Evolutionary conservation across 305 asterid species (phyloP).

Genomic region (Fraxinus floribunda): DNA sequence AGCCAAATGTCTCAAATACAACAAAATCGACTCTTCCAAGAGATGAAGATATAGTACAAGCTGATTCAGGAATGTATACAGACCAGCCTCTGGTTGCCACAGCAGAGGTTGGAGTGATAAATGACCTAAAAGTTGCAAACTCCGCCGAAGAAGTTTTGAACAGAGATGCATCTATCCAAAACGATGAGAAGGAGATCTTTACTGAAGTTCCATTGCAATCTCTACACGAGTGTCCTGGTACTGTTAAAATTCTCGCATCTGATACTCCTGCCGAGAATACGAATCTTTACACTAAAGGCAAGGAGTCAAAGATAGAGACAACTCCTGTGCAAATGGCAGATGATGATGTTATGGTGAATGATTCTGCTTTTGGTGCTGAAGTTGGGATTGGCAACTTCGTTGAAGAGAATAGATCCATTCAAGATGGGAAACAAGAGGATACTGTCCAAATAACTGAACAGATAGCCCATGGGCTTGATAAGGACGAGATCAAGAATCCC

Average conservation of each 20-base stretch:
- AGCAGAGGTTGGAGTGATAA: conserved; percentile 23
- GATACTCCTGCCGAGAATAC: conserved; percentile 24
- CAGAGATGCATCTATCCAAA: conserved; percentile 29
- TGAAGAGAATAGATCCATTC: conserved; percentile 22
- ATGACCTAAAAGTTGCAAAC: conserved; percentile 23
- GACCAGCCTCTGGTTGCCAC: conserved; percentile 22
- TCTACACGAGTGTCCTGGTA: conserved; percentile 21
- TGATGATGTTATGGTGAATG: conserved; percentile 20
- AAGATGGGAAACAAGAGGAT: conserved; percentile 27
- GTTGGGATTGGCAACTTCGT: conserved; percentile 14
- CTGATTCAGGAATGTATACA: conserved; percentile 19
- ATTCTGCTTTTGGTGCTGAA: conserved; percentile 26
- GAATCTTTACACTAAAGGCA: conserved; percentile 17
- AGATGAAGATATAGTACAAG: conserved; percentile 27
- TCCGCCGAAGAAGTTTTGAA: conserved; percentile 29
- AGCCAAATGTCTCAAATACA: conserved; percentile 4
- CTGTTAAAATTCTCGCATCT: conserved; percentile 25
- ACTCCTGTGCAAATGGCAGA: conserved; percentile 18
- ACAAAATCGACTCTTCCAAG: conserved; percentile 6
- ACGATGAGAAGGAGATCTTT: conserved; percentile 19
- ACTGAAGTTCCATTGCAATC: conserved; percentile 23
- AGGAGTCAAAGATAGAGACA: conserved; percentile 21
- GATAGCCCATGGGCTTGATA: conserved; percentile 17
- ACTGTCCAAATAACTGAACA: conserved; percentile 26
- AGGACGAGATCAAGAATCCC: conserved; percentile 18